Percentiles rank a stretch among this genome's conserved stretches.
phyloP scores from a whole-genome alignment of 1,139 yeast genomes.

The Blastobotrys ciferrii region DNA sequence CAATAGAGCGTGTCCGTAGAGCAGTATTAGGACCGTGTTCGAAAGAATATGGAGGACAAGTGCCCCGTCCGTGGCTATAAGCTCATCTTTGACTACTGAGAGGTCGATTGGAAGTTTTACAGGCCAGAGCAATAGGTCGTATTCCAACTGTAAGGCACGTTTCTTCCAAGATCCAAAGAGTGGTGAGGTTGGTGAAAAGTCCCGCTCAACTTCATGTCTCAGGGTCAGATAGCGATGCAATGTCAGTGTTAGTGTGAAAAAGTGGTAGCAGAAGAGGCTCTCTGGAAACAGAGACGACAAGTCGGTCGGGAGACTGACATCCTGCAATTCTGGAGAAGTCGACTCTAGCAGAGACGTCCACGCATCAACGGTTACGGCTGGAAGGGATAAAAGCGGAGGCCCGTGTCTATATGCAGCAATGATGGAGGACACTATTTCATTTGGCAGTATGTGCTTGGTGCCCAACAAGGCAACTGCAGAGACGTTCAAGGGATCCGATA shows the following conservation, averaged over 20 bases:
- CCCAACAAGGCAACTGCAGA: conserved; percentile 4
- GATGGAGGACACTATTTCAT: not conserved
- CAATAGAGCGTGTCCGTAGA: conserved; percentile 21
- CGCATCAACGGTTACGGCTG: conserved; percentile 19
- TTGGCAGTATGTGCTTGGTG: conserved; percentile 4
- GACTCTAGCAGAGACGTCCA: conserved; percentile 20
- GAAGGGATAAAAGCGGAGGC: conserved; percentile 7
- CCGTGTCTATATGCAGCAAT: not conserved
- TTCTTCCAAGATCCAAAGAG: conserved; percentile 6
- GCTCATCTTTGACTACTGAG: conserved; percentile 26
- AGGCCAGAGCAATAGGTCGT: conserved; percentile 27
- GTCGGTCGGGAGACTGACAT: not conserved
- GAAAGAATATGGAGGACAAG: conserved; percentile 25
- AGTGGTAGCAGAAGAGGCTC: not conserved
- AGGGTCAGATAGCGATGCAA: not conserved
- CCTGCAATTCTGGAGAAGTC: not conserved
- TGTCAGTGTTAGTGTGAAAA: not conserved
- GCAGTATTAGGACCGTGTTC: conserved; percentile 22
- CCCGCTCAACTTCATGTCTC: conserved; percentile 9
- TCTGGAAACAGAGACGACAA: not conserved
- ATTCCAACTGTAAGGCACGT: conserved; percentile 20
- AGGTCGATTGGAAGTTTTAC: conserved; percentile 24
- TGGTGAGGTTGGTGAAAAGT: not conserved
- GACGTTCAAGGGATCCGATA: not conserved
- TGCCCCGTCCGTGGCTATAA: conserved; percentile 26